Base-by-base conservation (phyloP, 2,329 filamentous ascomycete genomes). In the Epichloe elymi region DNA sequence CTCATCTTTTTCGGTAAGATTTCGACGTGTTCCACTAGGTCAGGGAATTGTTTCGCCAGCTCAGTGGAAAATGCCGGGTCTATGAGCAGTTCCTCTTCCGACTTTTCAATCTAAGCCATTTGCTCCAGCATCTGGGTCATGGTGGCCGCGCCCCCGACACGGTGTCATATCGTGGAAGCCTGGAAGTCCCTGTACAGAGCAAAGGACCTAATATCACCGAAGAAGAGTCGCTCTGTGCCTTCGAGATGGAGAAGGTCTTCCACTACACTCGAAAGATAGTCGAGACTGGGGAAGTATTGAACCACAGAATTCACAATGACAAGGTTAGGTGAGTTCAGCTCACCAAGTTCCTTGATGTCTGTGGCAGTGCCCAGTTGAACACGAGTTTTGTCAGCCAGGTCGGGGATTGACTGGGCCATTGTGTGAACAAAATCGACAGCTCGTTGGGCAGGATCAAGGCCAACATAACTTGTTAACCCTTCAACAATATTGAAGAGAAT, bases 281-380 rank as follows among this genome's bases (percentile, higher is more conserved):
- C 56, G 15, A 51, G 54, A 8, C 48, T 59, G 6, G 61, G 61
- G 36, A 64, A 64, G 35, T 64, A 63, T 17, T 64, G 61, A 0
- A 52, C 56, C 0, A 63, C 62, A 0, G 62, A 63, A 45, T 64
- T 63, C 33, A 64, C 10, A 4, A 65, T 46, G 5, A 60, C 58
- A 1, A 61, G 41, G 1, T 57, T 49, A 0, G 59, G 53, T 0
- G 49, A 45, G 2, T 50, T 19, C 0, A 20, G 59, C 48, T 26
- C 19, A 10, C 26, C 37, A 4, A 45, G 11, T 17, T 17, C 6
- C 3, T 7, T 10, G 0, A 62, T 33, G 23, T 26, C 44, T 7
- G 44, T 46, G 7, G 45, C 45, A 10, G n/a, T 20, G 45, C 8
- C 12, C 5, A 46, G 10, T 3, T 17, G 10, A 7, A 46, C 35